phyloP scores from a whole-genome alignment of 2,329 filamentous ascomycete species.

The Clonostachys rosea region DNA sequence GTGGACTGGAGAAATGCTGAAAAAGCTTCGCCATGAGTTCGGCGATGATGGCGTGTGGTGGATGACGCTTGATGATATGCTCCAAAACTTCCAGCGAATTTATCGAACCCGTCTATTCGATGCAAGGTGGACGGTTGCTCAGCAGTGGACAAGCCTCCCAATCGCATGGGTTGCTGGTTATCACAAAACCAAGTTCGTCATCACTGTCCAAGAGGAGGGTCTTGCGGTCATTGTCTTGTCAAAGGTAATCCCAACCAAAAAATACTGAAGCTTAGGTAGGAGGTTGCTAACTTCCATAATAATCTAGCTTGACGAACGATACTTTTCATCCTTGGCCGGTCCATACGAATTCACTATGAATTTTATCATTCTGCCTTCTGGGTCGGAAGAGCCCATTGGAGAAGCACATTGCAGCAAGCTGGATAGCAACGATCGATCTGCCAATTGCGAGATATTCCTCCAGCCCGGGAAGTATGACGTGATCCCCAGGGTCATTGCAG shows the following conservation, averaged over 20 bases:
- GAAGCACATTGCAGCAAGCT: constrained; percentile 3
- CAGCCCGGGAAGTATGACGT: constrained; percentile 65
- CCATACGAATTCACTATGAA: constrained; percentile 35
- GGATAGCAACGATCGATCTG: constrained; percentile 50
- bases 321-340: constrained; percentile 36
- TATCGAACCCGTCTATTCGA: constrained; percentile 42
- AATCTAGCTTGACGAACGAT: constrained; percentile 35
- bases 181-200: constrained; percentile 34
- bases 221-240: constrained; percentile 36
- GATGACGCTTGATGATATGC: constrained; percentile 39
- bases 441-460: constrained; percentile 66
- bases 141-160: constrained; percentile 35
- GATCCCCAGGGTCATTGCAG: constrained; percentile 62
- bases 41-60: constrained; percentile 61
- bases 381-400: not conserved
- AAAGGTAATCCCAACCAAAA: constrained; percentile 15
- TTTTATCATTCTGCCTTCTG: constrained; percentile 15
- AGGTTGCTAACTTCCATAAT: too few species aligned
- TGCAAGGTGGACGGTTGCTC: constrained; percentile 35
- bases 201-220: constrained; percentile 33
- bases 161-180: constrained; percentile 40
- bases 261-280: too few species aligned
- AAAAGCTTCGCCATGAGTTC: constrained; percentile 59
- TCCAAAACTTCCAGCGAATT: constrained; percentile 36
- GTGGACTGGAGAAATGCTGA: constrained; percentile 71